Percentiles rank a stretch among this genome's conserved stretches.
Conservation (phyloP, 1,284 basidiomycete genomes). For the Exobasidium rhododendri region DNA sequence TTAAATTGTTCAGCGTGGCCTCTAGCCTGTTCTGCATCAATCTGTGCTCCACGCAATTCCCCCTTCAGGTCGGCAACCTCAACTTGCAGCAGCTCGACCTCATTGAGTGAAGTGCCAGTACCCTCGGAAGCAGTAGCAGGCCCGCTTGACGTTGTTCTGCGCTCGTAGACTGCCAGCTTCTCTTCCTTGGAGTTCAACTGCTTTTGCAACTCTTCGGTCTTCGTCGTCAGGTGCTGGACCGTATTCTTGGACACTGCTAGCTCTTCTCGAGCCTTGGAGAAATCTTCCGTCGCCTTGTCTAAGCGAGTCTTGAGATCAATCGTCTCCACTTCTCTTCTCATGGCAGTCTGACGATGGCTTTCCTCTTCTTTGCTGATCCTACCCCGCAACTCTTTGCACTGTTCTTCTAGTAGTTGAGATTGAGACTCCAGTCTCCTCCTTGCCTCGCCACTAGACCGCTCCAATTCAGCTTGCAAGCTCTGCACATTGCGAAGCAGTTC, state of each 20-base stretch:
- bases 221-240: conserved; percentile 73
- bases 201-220: conserved; percentile 68
- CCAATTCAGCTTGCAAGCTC: conserved; percentile 81
- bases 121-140: conserved; percentile 48
- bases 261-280: conserved; percentile 69
- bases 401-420: conserved; percentile 64
- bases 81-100: conserved; percentile 75
- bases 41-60: conserved; percentile 66
- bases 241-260: conserved; percentile 74
- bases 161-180: conserved; percentile 81
- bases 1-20: conserved; percentile 77
- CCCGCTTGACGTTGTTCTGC: conserved; percentile 57
- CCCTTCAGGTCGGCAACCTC: conserved; percentile 65
- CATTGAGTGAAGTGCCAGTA: conserved; percentile 55
- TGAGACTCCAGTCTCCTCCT: conserved; percentile 74
- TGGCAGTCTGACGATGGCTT: conserved; percentile 65
- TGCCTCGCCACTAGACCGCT: conserved; percentile 75
- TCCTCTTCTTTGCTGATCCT: conserved; percentile 79
- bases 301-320: conserved; percentile 72
- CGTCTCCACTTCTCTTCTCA: conserved; percentile 76
- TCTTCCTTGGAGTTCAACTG: conserved; percentile 74
- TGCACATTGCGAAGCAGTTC: conserved; percentile 83
- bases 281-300: conserved; percentile 70
- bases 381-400: conserved; percentile 68
- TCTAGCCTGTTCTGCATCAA: conserved; percentile 66